phyloP scores from a whole-genome alignment of 306 rosid genomes.

The Malus sylvestris region DNA sequence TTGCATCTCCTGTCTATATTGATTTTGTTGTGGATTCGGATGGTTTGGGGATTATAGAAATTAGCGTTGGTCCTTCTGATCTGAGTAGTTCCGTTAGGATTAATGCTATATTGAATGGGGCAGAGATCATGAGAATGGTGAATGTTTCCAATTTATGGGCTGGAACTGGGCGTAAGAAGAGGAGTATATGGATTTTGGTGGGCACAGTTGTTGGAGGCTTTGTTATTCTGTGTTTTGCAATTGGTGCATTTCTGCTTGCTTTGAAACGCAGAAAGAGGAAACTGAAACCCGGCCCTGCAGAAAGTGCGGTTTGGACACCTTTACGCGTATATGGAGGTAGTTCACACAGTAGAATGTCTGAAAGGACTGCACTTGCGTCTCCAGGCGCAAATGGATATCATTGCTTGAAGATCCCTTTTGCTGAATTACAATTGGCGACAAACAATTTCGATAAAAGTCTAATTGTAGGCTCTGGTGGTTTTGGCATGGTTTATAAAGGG shows the following conservation, averaged over 20 bases:
- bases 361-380: constrained; percentile 46
- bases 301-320: constrained; percentile 87
- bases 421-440: constrained; percentile 67
- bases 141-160: constrained; percentile 17
- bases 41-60: constrained; percentile 42
- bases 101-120: constrained; percentile 93
- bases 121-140: constrained; percentile 86
- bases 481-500: constrained; percentile 86
- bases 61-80: constrained; percentile 89
- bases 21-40: constrained; percentile 72
- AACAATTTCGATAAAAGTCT: constrained; percentile 65
- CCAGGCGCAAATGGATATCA: constrained; percentile 75
- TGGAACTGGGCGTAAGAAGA: constrained; percentile 18
- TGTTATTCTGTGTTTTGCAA: constrained; percentile 31
- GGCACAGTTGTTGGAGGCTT: constrained; percentile 62
- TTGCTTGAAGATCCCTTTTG: constrained; percentile 71
- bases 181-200: constrained; percentile 43
- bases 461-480: constrained; percentile 89
- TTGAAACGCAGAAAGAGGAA: constrained; percentile 53
- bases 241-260: constrained; percentile 38
- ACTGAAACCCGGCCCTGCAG: constrained; percentile 42
- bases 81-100: constrained; percentile 52
- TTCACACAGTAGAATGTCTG: constrained; percentile 74
- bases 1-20: constrained; percentile 65
- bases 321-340: constrained; percentile 68